Evolutionary conservation across 495 filamentous ascomycete genomes (phyloP).

Genomic region (Pyrenula massariospora): DNA sequence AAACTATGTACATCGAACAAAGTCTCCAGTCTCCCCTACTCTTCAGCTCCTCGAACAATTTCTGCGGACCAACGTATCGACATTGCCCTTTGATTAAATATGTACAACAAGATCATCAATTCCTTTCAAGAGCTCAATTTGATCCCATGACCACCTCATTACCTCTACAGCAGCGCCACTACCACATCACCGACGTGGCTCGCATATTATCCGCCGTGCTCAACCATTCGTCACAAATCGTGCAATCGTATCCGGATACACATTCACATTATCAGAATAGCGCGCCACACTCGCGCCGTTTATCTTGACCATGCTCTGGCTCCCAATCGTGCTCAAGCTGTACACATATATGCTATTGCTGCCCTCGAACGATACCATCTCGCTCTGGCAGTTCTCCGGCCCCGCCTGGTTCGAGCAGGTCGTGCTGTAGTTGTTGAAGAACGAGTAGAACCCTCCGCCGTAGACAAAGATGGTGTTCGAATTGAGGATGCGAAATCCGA

Average conservation of each 20-base stretch:
- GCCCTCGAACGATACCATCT: constrained; percentile 47
- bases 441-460: constrained; percentile 63
- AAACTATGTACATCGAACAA: too few species aligned
- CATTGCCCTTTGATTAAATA: neutral
- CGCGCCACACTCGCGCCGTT: constrained; percentile 37
- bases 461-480: constrained; percentile 49
- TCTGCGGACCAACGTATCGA: too few species aligned
- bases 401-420: constrained; percentile 32
- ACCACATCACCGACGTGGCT: neutral
- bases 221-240: constrained; percentile 16
- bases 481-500: constrained; percentile 54
- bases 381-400: constrained; percentile 44
- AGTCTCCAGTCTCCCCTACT: too few species aligned
- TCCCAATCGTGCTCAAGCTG: constrained; percentile 38
- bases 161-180: neutral
- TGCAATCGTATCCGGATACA: constrained; percentile 41
- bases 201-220: neutral
- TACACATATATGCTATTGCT: constrained; percentile 27
- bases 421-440: constrained; percentile 52
- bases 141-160: neutral
- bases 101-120: neutral
- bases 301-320: constrained; percentile 28
- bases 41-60: too few species aligned
- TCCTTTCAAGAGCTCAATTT: neutral
- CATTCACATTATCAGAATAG: constrained; percentile 41